phyloP scores from a whole-genome alignment of 768 basidiomycete genomes.

The Collybia nuda region DNA sequence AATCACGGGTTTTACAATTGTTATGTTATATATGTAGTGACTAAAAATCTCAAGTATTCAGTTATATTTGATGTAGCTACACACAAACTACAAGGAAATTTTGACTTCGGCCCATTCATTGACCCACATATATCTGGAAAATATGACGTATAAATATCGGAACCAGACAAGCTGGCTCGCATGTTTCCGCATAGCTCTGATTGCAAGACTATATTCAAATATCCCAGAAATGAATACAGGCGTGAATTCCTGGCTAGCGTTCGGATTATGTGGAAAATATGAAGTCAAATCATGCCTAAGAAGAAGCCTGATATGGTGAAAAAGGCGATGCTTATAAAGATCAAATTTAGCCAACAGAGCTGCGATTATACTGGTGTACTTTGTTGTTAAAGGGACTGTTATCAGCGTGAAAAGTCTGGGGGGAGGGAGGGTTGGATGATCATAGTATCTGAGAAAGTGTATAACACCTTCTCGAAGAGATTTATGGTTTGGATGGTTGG shows the following conservation, averaged over 20 bases:
- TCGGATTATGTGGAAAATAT: background rate
- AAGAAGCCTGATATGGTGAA: background rate
- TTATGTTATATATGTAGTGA: no score
- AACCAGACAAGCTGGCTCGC: constrained; percentile 85
- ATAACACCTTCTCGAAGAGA: constrained; percentile 62
- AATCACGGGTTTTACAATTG: no score
- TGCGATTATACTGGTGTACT: constrained; percentile 63
- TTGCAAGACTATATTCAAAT: constrained; percentile 50
- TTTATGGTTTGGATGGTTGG: constrained; percentile 85
- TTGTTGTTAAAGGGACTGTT: constrained; percentile 52
- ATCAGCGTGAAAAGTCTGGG: constrained; percentile 58
- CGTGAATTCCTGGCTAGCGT: constrained; percentile 10
- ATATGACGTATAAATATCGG: constrained; percentile 77
- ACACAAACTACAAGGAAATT: constrained; percentile 20
- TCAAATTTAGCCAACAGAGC: constrained; percentile 50
- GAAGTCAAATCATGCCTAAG: background rate
- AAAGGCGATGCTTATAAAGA: constrained; percentile 19
- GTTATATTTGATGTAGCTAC: no score
- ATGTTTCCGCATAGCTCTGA: constrained; percentile 74
- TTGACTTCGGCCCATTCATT: constrained; percentile 73
- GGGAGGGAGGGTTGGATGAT: constrained; percentile 16
- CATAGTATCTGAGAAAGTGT: constrained; percentile 34
- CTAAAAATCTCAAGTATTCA: no score
- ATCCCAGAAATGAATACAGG: constrained; percentile 59
- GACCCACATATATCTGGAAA: constrained; percentile 91